A percentile compares a stretch with the other conserved stretches of the same genome.
Conservation (phyloP, 805 yeast genomes). For the Candida germanica region DNA sequence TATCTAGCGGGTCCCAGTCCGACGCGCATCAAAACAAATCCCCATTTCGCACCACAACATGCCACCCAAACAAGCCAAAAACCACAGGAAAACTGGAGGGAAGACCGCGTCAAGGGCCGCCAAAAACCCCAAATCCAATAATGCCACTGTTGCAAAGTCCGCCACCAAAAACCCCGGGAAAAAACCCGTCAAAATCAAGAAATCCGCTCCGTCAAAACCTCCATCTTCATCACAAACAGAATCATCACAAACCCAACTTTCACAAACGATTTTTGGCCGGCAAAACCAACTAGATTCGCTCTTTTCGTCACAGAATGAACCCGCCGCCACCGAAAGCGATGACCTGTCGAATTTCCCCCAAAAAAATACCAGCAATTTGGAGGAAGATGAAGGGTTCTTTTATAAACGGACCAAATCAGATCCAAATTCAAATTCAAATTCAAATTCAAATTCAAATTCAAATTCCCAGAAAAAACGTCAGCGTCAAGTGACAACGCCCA, state of each 20-base stretch:
- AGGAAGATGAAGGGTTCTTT: constrained; percentile 32
- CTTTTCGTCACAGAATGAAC: constrained; percentile 10
- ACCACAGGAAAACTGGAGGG: not conserved
- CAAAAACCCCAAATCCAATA: not conserved
- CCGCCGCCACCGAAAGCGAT: not conserved
- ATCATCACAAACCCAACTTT: constrained; percentile 1
- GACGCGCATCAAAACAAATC: too few relatives aligned
- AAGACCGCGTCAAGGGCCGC: not conserved
- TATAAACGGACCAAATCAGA: constrained; percentile 21
- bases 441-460: constrained; percentile 1
- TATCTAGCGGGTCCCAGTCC: too few relatives aligned
- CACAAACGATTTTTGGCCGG: constrained; percentile 10
- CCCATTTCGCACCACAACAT: not conserved
- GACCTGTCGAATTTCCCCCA: not conserved
- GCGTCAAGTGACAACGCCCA: constrained; percentile 22
- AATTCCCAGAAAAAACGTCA: constrained; percentile 2
- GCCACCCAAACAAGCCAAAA: constrained; percentile 1
- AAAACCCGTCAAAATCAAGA: not conserved
- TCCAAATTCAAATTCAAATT: constrained; percentile 12
- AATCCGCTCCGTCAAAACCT: not conserved
- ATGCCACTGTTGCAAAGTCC: too few relatives aligned
- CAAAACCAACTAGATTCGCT: constrained; percentile 11
- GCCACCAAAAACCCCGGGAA: not conserved
- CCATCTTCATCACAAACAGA: not conserved
- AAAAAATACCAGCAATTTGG: constrained; percentile 6